These are phyloP conservation scores for Candida broadrunensis DNA, from an alignment of 805 yeast species.

Conservation along the genomic window DNA sequence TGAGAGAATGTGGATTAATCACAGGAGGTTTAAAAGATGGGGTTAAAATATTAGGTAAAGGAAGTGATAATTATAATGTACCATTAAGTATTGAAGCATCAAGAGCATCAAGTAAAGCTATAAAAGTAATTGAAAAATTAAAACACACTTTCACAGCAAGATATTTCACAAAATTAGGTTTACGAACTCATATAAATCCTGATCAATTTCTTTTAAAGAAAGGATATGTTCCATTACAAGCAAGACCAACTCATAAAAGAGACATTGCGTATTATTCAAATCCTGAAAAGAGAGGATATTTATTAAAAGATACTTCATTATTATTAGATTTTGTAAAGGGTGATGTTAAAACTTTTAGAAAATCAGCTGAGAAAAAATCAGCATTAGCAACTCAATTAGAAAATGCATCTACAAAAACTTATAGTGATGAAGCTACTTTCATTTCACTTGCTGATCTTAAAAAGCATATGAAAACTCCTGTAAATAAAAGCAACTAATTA, in stretches of 20 bases:
- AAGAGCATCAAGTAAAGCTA: conserved; percentile 73
- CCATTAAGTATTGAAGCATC: conserved; percentile 80
- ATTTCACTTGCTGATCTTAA: conserved; percentile 19
- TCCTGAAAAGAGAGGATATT: conserved; percentile 72
- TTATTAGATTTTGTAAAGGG: conserved; percentile 35
- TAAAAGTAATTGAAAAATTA: conserved; percentile 62
- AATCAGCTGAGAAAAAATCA: conserved; percentile 24
- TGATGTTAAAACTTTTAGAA: conserved; percentile 11
- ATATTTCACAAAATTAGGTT: conserved; percentile 60
- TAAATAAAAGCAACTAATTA: conserved; percentile 5
- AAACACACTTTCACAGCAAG: conserved; percentile 76
- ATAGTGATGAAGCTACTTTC: conserved; percentile 13
- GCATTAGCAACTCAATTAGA: conserved; percentile 36
- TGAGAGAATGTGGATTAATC: conserved; percentile 72
- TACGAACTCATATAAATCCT: conserved; percentile 76
- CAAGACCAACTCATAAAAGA: conserved; percentile 82
- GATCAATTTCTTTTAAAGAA: conserved; percentile 61
- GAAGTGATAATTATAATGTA: conserved; percentile 45
- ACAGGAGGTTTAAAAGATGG: conserved; percentile 75
- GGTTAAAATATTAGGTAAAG: conserved; percentile 74
- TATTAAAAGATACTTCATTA: conserved; percentile 40
- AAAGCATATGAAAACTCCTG: no score
- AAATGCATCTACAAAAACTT: conserved; percentile 20
- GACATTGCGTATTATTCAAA: conserved; percentile 77
- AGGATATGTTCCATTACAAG: conserved; percentile 79